Percentiles rank a stretch among this genome's conserved stretches.
Conservation (phyloP, 2,329 filamentous ascomycete genomes). For the Canariomyces notabilis region DNA sequence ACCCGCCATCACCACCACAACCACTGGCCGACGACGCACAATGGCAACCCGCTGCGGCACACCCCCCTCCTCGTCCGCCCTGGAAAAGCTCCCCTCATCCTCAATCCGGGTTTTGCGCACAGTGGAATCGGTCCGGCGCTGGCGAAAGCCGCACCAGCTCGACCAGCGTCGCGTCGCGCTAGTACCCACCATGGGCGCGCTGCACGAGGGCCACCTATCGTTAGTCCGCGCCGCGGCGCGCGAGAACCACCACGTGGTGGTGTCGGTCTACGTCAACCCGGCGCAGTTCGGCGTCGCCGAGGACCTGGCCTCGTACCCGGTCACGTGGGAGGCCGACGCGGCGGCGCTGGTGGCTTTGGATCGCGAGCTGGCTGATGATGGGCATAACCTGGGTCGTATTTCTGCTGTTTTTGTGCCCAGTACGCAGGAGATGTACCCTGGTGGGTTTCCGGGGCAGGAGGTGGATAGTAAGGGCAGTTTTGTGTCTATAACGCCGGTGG, state of each 20-base stretch:
- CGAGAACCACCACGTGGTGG: conserved; percentile 81
- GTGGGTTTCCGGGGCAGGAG: conserved; percentile 66
- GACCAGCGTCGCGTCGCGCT: conserved; percentile 72
- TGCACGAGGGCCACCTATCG: conserved; percentile 87
- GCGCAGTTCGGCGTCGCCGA: conserved; percentile 90
- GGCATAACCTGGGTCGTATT: conserved; percentile 60
- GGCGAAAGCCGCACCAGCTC: conserved; percentile 61
- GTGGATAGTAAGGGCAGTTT: conserved; percentile 78
- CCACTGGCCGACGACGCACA: conserved; percentile 18
- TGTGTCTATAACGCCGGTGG: conserved; percentile 82
- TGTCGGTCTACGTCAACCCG: conserved; percentile 93
- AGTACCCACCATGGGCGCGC: conserved; percentile 94
- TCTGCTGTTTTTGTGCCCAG: conserved; percentile 82
- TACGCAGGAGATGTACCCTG: conserved; percentile 82
- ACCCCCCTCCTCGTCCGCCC: conserved; percentile 22
- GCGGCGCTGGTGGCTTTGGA: conserved; percentile 63
- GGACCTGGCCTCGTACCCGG: conserved; percentile 83
- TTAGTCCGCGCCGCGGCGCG: conserved; percentile 77
- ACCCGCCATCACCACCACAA: background rate
- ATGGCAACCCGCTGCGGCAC: conserved; percentile 28
- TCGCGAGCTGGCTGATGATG: conserved; percentile 61
- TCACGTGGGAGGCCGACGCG: conserved; percentile 79
- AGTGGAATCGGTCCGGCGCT: conserved; percentile 63
- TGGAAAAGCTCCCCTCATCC: conserved; percentile 49
- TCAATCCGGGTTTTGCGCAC: conserved; percentile 70